These are phyloP conservation scores for Diplodia corticola DNA, from an alignment of 2,329 filamentous ascomycete species.

Conservation along the genomic window DNA sequence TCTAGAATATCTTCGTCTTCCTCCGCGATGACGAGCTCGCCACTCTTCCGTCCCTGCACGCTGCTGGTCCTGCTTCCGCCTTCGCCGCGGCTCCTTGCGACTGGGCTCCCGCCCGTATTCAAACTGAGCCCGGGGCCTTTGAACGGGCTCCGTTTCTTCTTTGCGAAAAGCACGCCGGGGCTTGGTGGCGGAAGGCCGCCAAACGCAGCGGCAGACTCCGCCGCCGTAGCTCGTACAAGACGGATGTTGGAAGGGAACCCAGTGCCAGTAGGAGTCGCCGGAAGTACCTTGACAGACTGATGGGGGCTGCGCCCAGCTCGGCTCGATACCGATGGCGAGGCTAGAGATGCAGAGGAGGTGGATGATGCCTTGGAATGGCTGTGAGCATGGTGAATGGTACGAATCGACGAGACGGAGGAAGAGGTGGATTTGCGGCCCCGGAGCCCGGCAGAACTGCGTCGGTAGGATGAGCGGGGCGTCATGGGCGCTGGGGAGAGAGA, in stretches of 20 bases:
- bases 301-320: constrained; percentile 74
- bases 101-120: constrained; percentile 37
- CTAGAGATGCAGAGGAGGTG: constrained; percentile 73
- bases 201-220: constrained; percentile 46
- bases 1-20: constrained; percentile 41
- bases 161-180: constrained; percentile 72
- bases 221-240: constrained; percentile 65
- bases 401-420: constrained; percentile 88
- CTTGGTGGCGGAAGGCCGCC: constrained; percentile 59
- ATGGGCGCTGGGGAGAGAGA: constrained; percentile 84
- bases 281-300: constrained; percentile 86
- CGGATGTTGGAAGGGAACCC: constrained; percentile 85
- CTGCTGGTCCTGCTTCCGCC: constrained; percentile 51
- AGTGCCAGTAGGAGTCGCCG: constrained; percentile 73
- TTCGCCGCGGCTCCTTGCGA: constrained; percentile 35
- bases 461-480: constrained; percentile 83
- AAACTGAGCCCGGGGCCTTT: constrained; percentile 67
- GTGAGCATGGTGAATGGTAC: constrained; percentile 84
- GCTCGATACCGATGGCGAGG: constrained; percentile 49
- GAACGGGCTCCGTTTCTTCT: constrained; percentile 77
- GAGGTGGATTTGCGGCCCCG: constrained; percentile 94
- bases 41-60: constrained; percentile 66
- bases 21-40: constrained; percentile 67
- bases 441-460: constrained; percentile 78
- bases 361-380: constrained; percentile 93